Evolutionary conservation across 2,329 filamentous ascomycete genomes (phyloP).

Genomic region (Diaporthe longicolla): DNA sequence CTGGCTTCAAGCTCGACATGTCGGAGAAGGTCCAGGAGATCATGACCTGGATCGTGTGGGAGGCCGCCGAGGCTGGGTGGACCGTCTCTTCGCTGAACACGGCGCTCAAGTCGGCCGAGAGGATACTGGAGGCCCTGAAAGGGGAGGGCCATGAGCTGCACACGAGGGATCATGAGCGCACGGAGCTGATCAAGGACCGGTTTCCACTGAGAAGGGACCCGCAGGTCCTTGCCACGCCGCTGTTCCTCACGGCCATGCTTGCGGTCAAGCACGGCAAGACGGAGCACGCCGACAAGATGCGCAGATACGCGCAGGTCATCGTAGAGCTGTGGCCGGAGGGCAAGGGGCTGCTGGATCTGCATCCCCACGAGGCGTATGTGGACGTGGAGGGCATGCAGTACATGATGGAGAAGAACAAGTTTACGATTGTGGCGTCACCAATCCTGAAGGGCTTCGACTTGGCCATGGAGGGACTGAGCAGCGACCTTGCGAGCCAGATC

Average conservation of each 20-base stretch:
- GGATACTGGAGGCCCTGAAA: conserved; percentile 65
- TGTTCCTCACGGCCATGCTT: conserved; percentile 60
- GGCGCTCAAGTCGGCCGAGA: conserved; percentile 61
- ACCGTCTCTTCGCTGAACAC: conserved; percentile 54
- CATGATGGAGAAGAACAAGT: conserved; percentile 53
- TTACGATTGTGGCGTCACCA: conserved; percentile 53
- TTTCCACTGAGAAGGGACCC: conserved; percentile 58
- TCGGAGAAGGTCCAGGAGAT: conserved; percentile 59
- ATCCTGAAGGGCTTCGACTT: conserved; percentile 61
- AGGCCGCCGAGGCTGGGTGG: conserved; percentile 57
- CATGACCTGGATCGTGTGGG: conserved; percentile 57
- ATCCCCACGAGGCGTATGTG: conserved; percentile 52
- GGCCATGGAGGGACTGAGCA: conserved; percentile 53
- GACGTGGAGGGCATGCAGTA: conserved; percentile 50
- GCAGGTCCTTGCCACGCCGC: conserved; percentile 56
- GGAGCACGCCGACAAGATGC: conserved; percentile 53
- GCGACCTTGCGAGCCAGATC: conserved; percentile 57
- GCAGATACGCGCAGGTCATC: conserved; percentile 55
- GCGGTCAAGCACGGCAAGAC: conserved; percentile 52
- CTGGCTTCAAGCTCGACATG: conserved; percentile 59
- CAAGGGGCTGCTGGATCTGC: conserved; percentile 54
- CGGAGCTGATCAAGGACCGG: conserved; percentile 41
- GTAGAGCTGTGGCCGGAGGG: conserved; percentile 58
- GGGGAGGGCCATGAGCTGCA: conserved; percentile 55
- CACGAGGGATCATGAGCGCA: conserved; percentile 39